Conservation (phyloP, 768 basidiomycete genomes). For the Mycena metata region DNA sequence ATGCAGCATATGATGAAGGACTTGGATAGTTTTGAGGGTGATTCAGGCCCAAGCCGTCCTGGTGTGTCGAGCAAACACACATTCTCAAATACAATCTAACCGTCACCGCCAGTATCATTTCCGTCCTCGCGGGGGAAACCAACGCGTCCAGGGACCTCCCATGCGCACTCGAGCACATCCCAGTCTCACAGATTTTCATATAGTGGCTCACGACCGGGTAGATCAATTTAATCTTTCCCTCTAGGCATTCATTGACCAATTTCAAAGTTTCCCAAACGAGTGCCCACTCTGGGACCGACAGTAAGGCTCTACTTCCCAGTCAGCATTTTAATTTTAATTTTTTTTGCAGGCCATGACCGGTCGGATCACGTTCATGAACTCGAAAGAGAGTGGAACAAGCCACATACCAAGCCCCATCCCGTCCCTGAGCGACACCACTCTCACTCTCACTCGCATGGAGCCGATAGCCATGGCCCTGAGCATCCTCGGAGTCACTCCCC, state of each 20-base stretch:
- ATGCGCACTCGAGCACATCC: slow-evolving; percentile 11
- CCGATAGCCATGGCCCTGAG: slow-evolving; percentile 22
- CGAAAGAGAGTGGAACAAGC: slow-evolving; percentile 64
- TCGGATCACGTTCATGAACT: slow-evolving; percentile 52
- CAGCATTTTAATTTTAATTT: neutral
- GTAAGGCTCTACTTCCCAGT: slow-evolving; percentile 26
- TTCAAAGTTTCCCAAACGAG: slow-evolving; percentile 39
- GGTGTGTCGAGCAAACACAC: slow-evolving; percentile 29
- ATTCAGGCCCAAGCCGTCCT: slow-evolving; percentile 41
- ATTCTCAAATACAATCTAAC: neutral
- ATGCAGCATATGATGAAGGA: slow-evolving; percentile 76
- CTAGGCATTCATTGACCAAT: neutral
- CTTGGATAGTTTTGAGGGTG: slow-evolving; percentile 65
- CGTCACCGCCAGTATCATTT: slow-evolving; percentile 37
- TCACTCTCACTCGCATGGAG: slow-evolving; percentile 38
- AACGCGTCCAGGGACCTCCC: slow-evolving; percentile 18
- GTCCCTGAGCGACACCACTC: slow-evolving; percentile 39
- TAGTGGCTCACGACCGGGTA: slow-evolving; percentile 26
- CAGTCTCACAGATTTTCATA: slow-evolving; percentile 27
- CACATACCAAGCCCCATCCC: slow-evolving; percentile 35
- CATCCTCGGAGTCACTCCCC: slow-evolving; percentile 43
- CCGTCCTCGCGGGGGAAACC: slow-evolving; percentile 34
- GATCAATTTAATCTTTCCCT: neutral
- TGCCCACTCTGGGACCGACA: slow-evolving; percentile 27
- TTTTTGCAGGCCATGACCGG: slow-evolving; percentile 36